phyloP scores from a whole-genome alignment of 2,329 filamentous ascomycete species.

The Parafenestella ontariensis region DNA sequence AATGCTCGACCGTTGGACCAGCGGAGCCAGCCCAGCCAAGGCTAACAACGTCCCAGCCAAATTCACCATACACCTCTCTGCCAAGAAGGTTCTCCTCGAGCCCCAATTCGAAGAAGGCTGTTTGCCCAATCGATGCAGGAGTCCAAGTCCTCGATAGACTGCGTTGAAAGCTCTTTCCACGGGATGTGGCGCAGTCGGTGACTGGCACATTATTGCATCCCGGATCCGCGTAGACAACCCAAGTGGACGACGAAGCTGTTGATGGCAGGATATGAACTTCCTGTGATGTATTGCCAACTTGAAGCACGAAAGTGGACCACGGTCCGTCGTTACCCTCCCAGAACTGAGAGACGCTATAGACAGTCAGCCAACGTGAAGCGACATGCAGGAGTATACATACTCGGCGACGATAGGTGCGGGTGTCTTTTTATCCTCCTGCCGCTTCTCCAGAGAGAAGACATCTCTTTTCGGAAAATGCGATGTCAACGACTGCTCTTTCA shows the following conservation, averaged over 20 bases:
- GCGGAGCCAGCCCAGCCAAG: conserved; percentile 27
- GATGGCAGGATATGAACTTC: conserved; percentile 34
- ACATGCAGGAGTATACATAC: conserved; percentile 4
- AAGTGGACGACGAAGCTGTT: conserved; percentile 42
- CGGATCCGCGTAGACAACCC: conserved; percentile 34
- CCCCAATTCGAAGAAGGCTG: neutral
- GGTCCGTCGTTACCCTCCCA: conserved; percentile 40
- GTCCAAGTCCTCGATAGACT: conserved; percentile 43
- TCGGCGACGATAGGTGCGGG: conserved; percentile 17
- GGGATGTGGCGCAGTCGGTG: conserved; percentile 33
- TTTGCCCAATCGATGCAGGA: neutral
- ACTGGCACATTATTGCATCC: conserved; percentile 38
- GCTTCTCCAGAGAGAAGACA: neutral
- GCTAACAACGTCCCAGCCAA: conserved; percentile 44
- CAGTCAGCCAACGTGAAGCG: neutral
- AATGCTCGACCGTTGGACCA: conserved; percentile 29
- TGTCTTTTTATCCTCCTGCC: conserved; percentile 1
- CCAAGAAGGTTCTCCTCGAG: conserved; percentile 23
- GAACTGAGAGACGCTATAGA: conserved; percentile 22
- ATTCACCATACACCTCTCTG: conserved; percentile 37
- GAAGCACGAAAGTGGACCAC: conserved; percentile 37
- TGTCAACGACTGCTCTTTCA: neutral
- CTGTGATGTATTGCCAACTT: conserved; percentile 32
- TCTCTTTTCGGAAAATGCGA: neutral
- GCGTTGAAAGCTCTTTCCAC: conserved; percentile 38